These are phyloP conservation scores for Thielaviopsis ethacetica DNA, from an alignment of 2,329 filamentous ascomycete genomes.

Conservation along the genomic window DNA sequence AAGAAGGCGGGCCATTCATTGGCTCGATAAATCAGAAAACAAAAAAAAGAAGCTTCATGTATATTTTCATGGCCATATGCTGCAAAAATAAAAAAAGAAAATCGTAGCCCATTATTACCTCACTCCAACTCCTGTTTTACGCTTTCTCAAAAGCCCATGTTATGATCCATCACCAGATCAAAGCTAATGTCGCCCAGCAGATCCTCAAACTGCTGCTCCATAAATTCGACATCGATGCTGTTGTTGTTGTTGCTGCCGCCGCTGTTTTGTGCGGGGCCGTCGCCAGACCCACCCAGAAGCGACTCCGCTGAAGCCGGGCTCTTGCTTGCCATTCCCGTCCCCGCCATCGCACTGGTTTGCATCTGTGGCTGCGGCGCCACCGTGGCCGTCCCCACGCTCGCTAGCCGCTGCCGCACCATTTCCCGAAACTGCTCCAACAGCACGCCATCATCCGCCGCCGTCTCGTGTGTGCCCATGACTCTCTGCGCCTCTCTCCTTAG, in stretches of 20 bases:
- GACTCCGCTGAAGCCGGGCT: neutral
- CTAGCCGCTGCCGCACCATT: conserved; percentile 2
- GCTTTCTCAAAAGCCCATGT: neutral
- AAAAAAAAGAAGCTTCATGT: too few relatives aligned
- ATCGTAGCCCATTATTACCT: neutral
- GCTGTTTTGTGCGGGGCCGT: neutral
- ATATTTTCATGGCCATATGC: too few relatives aligned
- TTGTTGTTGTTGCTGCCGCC: neutral
- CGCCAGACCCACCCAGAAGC: neutral
- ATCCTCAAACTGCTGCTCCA: conserved; percentile 7
- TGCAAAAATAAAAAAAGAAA: too few relatives aligned
- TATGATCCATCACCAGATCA: conserved; percentile 4
- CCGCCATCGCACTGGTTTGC: neutral
- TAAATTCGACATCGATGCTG: neutral
- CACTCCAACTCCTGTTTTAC: neutral
- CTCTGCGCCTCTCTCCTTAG: conserved; percentile 30
- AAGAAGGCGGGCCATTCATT: too few relatives aligned
- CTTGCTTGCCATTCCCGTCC: neutral
- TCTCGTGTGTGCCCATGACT: conserved; percentile 29
- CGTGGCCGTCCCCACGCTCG: neutral
- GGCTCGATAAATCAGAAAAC: too few relatives aligned
- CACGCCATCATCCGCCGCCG: conserved; percentile 36
- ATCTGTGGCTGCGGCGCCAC: neutral
- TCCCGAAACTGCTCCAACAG: conserved; percentile 38
- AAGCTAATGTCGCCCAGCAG: conserved; percentile 8